Base-by-base conservation (phyloP, 805 yeast genomes). In the Cyberlindnera xylosilytica region DNA sequence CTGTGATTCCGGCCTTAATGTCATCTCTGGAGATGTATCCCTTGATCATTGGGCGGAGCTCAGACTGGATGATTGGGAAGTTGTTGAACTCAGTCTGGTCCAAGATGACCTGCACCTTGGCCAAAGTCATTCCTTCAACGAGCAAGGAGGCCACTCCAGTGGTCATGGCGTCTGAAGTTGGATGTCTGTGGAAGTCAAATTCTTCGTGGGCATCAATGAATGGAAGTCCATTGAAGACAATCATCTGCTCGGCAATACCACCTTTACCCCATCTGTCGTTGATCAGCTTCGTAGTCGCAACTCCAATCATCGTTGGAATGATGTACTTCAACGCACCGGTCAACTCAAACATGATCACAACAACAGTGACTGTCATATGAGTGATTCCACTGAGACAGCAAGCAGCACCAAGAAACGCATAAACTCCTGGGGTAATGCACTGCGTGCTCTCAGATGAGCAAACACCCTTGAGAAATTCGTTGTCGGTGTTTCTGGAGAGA, bases 191-290 rank as follows among this genome's bases (percentile, higher is more conserved):
- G 55, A 82, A 80, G 15, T 66, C 66, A 47, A 74, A 79, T 34
- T 82, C 87, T 49, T 83, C 90, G 54, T 83, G 83, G 11, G 79
- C 68, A 57, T 78, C 89, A 61, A 91, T 72, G 45, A 78, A 78
- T 0, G 99, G 99, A 36, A 87, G 71, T 0, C 97, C 97, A 63
- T 89, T 90, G 54, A 87, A 85, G 30, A 70, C 66, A 48, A 95
- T 89, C 87, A 90, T 90, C 62, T 88, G 95, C 59, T 93, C 99
- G 0, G 99, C 97, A 46, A 93, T 91, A 1, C 98, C 99, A 11
- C 84, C 87, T 19, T 74, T 69, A 2, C 96, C 95, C 70, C 83
- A 81, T 42, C 66, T 70, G 45, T 86, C 93, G 51, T 79, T 78
- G n/a, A 93, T 79, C 28, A 80, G 65, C 55, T 87, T 87, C 2